Evolutionary conservation across 2,329 filamentous ascomycete species (phyloP).

Genomic region (Venturia oleaginea): DNA sequence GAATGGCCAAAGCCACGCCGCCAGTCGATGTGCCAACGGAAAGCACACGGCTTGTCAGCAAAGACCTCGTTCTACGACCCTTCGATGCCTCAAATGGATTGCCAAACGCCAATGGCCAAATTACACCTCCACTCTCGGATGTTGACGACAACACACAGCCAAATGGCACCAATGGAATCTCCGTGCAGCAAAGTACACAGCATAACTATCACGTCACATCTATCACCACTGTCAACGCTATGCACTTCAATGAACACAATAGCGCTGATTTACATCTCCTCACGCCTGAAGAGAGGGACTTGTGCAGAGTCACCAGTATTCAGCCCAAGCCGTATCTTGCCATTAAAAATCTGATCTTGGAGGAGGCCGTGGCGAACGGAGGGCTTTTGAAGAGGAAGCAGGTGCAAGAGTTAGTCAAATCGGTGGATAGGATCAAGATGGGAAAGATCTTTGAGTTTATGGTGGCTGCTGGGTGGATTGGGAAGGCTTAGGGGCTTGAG

Average conservation of each 20-base stretch:
- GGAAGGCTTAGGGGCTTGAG: constrained; percentile 45
- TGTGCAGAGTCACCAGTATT: constrained; percentile 75
- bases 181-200: neutral
- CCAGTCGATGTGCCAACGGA: constrained; percentile 62
- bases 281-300: constrained; percentile 70
- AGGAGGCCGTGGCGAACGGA: constrained; percentile 81
- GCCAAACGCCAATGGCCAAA: constrained; percentile 26
- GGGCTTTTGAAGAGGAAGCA: constrained; percentile 90
- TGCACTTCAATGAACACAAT: constrained; percentile 52
- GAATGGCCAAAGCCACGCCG: constrained; percentile 56
- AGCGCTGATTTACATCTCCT: constrained; percentile 79
- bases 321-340: constrained; percentile 92
- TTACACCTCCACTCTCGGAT: constrained; percentile 29
- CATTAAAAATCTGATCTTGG: constrained; percentile 87
- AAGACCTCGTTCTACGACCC: constrained; percentile 61
- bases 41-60: constrained; percentile 66
- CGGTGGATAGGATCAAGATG: constrained; percentile 73
- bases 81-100: constrained; percentile 4
- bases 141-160: constrained; percentile 27
- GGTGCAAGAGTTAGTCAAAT: constrained; percentile 70
- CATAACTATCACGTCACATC: neutral
- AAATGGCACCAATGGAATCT: constrained; percentile 41
- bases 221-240: constrained; percentile 16
- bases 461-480: constrained; percentile 85
- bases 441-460: constrained; percentile 90